phyloP scores from a whole-genome alignment of 371 early-diverging fungal species.

The Apophysomyces variabilis region DNA sequence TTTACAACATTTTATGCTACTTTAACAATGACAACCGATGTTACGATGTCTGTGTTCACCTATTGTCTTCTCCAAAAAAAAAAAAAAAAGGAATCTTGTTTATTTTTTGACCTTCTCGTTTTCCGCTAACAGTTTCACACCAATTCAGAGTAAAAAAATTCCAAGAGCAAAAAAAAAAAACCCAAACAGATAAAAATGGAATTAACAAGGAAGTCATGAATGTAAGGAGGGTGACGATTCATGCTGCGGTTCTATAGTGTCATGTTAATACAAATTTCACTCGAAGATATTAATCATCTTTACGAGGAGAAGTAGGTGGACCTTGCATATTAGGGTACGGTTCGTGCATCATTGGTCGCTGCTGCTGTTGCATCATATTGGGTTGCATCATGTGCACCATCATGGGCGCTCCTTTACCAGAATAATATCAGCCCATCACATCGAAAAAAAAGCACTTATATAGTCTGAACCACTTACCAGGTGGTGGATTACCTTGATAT shows the following conservation, averaged over 20 bases:
- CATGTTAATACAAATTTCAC: no score
- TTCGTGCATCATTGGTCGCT: slow-evolving; percentile 1
- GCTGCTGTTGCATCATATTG: slow-evolving; percentile 22
- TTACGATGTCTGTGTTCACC: no score
- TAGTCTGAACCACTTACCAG: slow-evolving; percentile 19
- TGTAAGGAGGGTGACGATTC: slow-evolving; percentile 4
- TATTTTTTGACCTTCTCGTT: neutral
- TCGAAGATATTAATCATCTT: neutral
- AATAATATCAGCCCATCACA: neutral
- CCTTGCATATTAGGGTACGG: slow-evolving; percentile 2
- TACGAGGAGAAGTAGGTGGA: slow-evolving; percentile 5
- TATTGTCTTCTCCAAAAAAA: neutral
- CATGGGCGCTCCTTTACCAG: slow-evolving; percentile 41
- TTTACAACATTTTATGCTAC: no score
- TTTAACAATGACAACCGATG: no score
- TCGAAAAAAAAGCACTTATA: neutral
- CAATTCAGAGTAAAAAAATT: neutral
- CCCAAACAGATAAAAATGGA: neutral
- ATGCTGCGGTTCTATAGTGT: neutral
- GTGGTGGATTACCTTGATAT: slow-evolving; percentile 51
- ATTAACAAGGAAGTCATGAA: neutral
- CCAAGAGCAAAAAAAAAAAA: neutral
- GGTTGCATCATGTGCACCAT: slow-evolving; percentile 60
- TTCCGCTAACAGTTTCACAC: neutral
- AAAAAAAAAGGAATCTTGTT: neutral